Percentiles rank a stretch among this genome's conserved stretches.
phyloP scores from a whole-genome alignment of 495 filamentous ascomycete genomes.

The Cenococcum geophilum region DNA sequence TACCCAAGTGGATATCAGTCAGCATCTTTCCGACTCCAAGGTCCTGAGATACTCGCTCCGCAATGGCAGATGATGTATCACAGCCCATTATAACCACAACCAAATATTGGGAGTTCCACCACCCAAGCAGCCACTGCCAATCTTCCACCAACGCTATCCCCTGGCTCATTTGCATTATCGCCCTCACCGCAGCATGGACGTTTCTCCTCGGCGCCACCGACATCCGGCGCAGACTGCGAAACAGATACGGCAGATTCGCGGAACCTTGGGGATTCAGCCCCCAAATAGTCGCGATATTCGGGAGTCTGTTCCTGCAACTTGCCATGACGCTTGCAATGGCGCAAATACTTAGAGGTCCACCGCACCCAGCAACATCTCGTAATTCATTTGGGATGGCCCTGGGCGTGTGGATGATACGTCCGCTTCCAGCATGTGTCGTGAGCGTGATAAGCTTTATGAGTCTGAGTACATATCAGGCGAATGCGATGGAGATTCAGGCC shows the following conservation, averaged over 20 bases:
- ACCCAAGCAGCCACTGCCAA: not conserved
- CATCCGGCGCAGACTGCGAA: not conserved
- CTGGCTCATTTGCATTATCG: constrained; percentile 3
- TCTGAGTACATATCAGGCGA: not conserved
- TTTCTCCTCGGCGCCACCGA: constrained; percentile 2
- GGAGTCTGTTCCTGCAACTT: not conserved
- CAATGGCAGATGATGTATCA: too few species aligned
- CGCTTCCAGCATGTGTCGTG: not conserved
- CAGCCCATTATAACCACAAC: not conserved
- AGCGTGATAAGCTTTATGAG: constrained; percentile 3
- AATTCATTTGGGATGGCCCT: not conserved
- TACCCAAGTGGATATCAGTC: too few species aligned
- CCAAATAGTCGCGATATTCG: not conserved
- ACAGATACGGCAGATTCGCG: not conserved
- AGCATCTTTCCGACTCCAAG: too few species aligned
- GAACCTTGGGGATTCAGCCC: not conserved
- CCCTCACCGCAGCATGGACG: constrained; percentile 1
- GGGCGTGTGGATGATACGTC: constrained; percentile 1
- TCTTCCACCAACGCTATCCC: not conserved
- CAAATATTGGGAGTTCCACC: constrained; percentile 3
- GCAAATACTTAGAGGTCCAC: not conserved
- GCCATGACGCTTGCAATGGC: constrained; percentile 2
- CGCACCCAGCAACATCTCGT: not conserved
- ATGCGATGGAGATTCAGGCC: constrained; percentile 4
- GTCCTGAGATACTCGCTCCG: too few species aligned